Evolutionary conservation across 352 stramenopile species (phyloP).

Genomic region (Elongisporangium anandrum): DNA sequence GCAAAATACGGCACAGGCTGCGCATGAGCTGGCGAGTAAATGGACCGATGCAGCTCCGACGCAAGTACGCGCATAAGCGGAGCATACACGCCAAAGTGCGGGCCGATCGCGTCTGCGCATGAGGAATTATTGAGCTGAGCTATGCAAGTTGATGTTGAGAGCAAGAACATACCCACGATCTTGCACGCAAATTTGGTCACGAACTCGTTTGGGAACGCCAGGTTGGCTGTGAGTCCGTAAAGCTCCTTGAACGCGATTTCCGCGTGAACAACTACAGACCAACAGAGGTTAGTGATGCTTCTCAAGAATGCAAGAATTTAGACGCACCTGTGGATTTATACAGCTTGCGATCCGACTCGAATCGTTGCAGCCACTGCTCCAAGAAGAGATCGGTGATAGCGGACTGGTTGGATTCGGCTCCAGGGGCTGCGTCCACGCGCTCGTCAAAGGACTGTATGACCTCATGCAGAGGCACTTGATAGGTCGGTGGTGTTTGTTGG

Average conservation of each 20-base stretch:
- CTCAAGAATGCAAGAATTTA: too few species aligned
- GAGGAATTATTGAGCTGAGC: slow-evolving; percentile 3
- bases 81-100: slow-evolving; percentile 53
- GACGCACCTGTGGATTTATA: slow-evolving; percentile 65
- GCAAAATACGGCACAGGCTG: slow-evolving; percentile 52
- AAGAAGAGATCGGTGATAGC: slow-evolving; percentile 58
- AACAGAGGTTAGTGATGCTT: not conserved
- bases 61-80: slow-evolving; percentile 34
- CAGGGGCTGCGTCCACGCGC: slow-evolving; percentile 41
- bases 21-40: slow-evolving; percentile 23
- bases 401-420: slow-evolving; percentile 44
- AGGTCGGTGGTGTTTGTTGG: too few species aligned
- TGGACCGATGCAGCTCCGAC: slow-evolving; percentile 35
- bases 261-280: slow-evolving; percentile 41
- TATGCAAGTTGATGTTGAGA: not conserved
- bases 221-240: slow-evolving; percentile 44
- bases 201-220: slow-evolving; percentile 52
- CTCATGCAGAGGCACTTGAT: slow-evolving; percentile 37
- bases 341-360: slow-evolving; percentile 36
- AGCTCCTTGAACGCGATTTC: slow-evolving; percentile 66
- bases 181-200: slow-evolving; percentile 54
- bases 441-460: slow-evolving; percentile 50
- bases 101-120: slow-evolving; percentile 43
- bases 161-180: slow-evolving; percentile 28
- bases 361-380: slow-evolving; percentile 51